Base-by-base conservation (phyloP, 179 eudicot species). In the Dionaea muscipula region DNA sequence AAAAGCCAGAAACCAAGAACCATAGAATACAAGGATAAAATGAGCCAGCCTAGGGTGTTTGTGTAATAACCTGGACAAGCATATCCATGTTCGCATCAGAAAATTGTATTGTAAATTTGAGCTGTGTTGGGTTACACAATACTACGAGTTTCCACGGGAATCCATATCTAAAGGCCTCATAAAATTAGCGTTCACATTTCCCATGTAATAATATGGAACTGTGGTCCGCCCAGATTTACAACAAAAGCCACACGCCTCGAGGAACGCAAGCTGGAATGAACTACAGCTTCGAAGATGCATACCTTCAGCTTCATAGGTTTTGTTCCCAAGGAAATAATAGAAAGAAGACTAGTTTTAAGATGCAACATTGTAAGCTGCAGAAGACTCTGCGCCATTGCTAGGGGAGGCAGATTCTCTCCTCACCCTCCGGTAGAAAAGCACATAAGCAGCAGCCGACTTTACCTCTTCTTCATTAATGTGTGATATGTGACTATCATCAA, bases 391-490 rank as follows among this genome's bases (percentile, higher is more conserved):
- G 25, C 77, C 78, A 44, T 66, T 73, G 68, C 64, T 66, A 6
- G 46, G 62, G 21, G 77, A 66, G 40, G 54, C 62, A 33, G 63
- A 63, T 22, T 67, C 78, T 11, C 37, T 66, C 57, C 71, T 78
- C 33, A 75, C 80, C 68, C 87, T 80, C 48, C 85, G 68, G 62
- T 87, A 85, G 65, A 85, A 82, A 14, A 87, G 83, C 64, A 87
- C 94, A 72, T 87, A 85, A 17, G 96, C 96, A 62, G 90, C 94
- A 40, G 66, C 72, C 0, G 87, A 74, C 67, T 81, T 85, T 31
- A 87, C 87, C 4, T 87, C 87, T 0, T 85, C 96, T 75, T 87
- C 96, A 38, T 68, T 75, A 11, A 85, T 82, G 41, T 78, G 71
- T 16, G 81, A 64, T 56, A 87, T 77, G 57, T 85, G 96, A 78